phyloP scores from a whole-genome alignment of 768 basidiomycete genomes.

The Rubroboletus pulcherrimus region DNA sequence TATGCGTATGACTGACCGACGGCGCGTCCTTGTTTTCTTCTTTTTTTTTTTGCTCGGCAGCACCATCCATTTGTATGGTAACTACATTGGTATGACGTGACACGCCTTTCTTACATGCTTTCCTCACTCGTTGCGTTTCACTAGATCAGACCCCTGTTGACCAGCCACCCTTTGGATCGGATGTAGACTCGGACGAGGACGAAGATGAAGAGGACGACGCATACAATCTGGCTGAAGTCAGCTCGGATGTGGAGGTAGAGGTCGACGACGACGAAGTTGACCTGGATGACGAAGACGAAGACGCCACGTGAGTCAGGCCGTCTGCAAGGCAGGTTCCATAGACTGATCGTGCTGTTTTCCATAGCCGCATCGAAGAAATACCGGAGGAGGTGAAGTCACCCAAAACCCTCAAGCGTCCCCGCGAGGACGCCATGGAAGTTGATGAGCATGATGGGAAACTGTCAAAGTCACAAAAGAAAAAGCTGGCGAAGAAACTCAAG shows the following conservation, averaged over 20 bases:
- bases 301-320: constrained; percentile 37
- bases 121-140: neutral
- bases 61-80: constrained; percentile 75
- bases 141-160: constrained; percentile 53
- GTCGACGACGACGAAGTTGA: constrained; percentile 60
- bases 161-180: constrained; percentile 47
- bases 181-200: constrained; percentile 52
- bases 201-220: constrained; percentile 55
- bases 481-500: constrained; percentile 70
- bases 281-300: constrained; percentile 44
- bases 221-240: constrained; percentile 69
- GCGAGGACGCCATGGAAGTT: constrained; percentile 53
- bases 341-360: neutral
- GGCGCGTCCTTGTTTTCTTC: neutral
- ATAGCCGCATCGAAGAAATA: constrained; percentile 71
- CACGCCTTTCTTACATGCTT: neutral
- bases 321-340: neutral
- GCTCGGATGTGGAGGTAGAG: constrained; percentile 81
- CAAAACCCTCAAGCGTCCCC: constrained; percentile 65
- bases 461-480: constrained; percentile 57
- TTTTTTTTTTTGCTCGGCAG: constrained; percentile 31
- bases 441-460: constrained; percentile 36
- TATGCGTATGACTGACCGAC: constrained; percentile 4
- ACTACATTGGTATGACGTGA: constrained; percentile 63
- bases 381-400: constrained; percentile 32